Evolutionary conservation across 1,284 basidiomycete genomes (phyloP).

Genomic region (Phenoliferia sp.): DNA sequence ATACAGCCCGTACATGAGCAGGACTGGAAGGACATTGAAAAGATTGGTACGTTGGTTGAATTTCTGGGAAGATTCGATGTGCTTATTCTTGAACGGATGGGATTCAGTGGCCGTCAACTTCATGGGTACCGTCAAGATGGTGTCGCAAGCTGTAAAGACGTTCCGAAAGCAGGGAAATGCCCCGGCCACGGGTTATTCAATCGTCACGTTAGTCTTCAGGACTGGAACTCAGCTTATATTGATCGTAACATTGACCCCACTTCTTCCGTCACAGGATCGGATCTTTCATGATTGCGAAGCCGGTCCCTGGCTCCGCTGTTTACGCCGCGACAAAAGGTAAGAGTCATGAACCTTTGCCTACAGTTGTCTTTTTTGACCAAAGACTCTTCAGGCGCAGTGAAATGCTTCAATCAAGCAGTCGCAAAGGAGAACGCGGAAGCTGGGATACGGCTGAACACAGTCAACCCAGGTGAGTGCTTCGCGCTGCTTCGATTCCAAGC

Average conservation of each 20-base stretch:
- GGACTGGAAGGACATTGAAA: neutral
- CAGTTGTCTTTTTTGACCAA: no score
- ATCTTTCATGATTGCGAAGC: slow-evolving; percentile 4
- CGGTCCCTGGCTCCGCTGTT: neutral
- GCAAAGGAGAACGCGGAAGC: slow-evolving; percentile 4
- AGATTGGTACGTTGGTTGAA: neutral
- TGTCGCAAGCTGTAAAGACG: neutral
- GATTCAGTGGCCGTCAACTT: neutral
- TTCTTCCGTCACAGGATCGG: neutral
- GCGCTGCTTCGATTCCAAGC: neutral
- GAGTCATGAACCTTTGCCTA: no score
- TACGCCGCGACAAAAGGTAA: neutral
- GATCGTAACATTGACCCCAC: neutral
- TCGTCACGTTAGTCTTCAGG: neutral
- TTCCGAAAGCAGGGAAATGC: neutral
- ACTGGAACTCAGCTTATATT: neutral
- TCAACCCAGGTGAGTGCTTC: neutral
- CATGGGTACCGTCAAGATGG: slow-evolving; percentile 1
- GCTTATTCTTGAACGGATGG: neutral
- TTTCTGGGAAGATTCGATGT: neutral
- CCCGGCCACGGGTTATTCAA: neutral
- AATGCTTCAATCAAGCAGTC: neutral
- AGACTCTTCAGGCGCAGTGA: slow-evolving; percentile 1
- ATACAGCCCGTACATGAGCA: neutral
- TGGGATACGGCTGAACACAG: neutral